Evolutionary conservation across 2,329 filamentous ascomycete genomes (phyloP).

Genomic region (Phyllosticta citribraziliensis): DNA sequence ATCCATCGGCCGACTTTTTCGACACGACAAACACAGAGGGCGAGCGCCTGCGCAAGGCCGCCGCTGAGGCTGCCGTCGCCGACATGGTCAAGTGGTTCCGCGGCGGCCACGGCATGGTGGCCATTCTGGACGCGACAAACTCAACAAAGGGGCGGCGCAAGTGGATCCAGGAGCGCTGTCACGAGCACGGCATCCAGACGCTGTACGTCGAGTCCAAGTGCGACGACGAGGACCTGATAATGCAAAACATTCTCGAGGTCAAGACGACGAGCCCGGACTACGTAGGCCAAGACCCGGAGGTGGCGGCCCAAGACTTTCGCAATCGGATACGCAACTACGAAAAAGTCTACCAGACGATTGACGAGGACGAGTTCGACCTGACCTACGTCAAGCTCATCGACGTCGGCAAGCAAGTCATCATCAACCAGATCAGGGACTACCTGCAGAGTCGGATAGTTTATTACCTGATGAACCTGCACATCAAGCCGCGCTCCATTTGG

Average conservation of each 20-base stretch:
- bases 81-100: conserved; percentile 95
- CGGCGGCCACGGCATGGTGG: conserved; percentile 67
- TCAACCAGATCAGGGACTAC: conserved; percentile 96
- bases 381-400: conserved; percentile 98
- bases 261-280: conserved; percentile 97
- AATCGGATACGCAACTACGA: conserved; percentile 95
- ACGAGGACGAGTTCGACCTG: conserved; percentile 75
- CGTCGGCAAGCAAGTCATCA: conserved; percentile 90
- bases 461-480: conserved; percentile 97
- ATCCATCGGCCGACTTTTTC: conserved; percentile 91
- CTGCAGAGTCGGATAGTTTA: conserved; percentile 94
- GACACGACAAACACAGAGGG: conserved; percentile 83
- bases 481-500: conserved; percentile 94
- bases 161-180: conserved; percentile 81
- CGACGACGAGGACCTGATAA: conserved; percentile 90
- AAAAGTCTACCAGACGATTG: conserved; percentile 89
- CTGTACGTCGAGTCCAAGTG: conserved; percentile 96
- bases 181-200: conserved; percentile 70
- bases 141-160: conserved; percentile 80
- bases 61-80: conserved; percentile 80
- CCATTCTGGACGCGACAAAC: conserved; percentile 93
- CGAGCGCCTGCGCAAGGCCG: conserved; percentile 76
- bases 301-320: conserved; percentile 82
- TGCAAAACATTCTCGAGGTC: conserved; percentile 96
- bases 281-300: conserved; percentile 83